Percentiles rank a stretch among this genome's conserved stretches.
Conservation (phyloP, 306 rosid species). For the Dryas drummondii region DNA sequence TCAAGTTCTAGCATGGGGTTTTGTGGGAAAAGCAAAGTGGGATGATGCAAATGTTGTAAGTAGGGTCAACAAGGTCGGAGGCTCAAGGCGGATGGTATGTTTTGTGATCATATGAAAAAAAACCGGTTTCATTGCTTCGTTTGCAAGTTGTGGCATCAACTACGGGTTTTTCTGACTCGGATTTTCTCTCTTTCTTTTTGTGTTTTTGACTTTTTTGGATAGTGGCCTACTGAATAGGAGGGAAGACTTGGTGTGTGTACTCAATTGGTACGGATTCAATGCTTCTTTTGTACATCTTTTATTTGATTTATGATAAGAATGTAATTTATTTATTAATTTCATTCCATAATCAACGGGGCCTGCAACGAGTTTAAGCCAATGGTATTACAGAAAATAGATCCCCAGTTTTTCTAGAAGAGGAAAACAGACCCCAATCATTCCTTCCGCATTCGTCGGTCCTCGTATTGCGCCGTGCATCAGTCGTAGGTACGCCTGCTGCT, state of each 20-base stretch:
- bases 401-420: no score
- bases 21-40: constrained; percentile 1
- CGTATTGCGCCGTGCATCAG: constrained; percentile 62
- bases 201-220: not conserved
- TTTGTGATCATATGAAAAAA: constrained; percentile 15
- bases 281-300: no score
- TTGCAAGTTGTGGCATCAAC: constrained; percentile 43
- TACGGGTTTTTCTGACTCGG: not conserved
- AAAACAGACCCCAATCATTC: constrained; percentile 24
- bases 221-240: constrained; percentile 4
- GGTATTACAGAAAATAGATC: no score
- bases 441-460: constrained; percentile 63
- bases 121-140: constrained; percentile 50
- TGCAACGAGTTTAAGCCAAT: no score
- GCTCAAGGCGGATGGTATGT: constrained; percentile 10
- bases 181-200: not conserved
- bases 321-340: no score
- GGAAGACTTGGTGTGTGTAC: constrained; percentile 6
- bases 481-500: constrained; percentile 35
- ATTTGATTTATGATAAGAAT: no score
- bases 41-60: constrained; percentile 10
- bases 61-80: constrained; percentile 41
- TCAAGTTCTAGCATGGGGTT: not conserved
- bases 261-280: not conserved
- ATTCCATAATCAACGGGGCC: no score